A percentile compares a stretch with the other conserved stretches of the same genome.
Evolutionary conservation across 352 stramenopile species (phyloP).

Genomic region (Phytophthora tubulina): DNA sequence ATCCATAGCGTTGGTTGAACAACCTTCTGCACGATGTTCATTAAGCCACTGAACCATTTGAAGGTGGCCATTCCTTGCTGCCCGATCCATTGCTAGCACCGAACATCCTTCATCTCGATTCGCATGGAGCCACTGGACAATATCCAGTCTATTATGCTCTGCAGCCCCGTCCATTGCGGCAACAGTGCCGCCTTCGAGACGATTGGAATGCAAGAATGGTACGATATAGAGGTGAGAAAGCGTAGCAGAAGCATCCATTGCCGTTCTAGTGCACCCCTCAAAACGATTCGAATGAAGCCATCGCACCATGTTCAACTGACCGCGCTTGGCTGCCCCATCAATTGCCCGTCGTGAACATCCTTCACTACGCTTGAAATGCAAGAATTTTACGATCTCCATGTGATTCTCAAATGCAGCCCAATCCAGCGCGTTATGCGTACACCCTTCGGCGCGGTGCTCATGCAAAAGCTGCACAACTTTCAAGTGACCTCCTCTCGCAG

Average conservation of each 20-base stretch:
- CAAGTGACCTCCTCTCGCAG: conserved; percentile 30
- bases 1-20: conserved; percentile 35
- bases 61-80: conserved; percentile 33
- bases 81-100: conserved; percentile 39
- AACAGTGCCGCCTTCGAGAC: conserved; percentile 35
- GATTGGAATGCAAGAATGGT: conserved; percentile 43
- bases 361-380: conserved; percentile 38
- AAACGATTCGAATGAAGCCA: conserved; percentile 38
- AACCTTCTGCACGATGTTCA: conserved; percentile 35
- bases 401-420: conserved; percentile 34
- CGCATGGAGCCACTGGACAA: conserved; percentile 41
- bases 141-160: conserved; percentile 23
- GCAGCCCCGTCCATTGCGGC: conserved; percentile 41
- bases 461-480: conserved; percentile 41
- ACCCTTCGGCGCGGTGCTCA: conserved; percentile 37
- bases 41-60: conserved; percentile 39
- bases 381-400: conserved; percentile 35
- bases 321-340: conserved; percentile 36
- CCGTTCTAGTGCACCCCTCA: conserved; percentile 34
- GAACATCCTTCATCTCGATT: conserved; percentile 45
- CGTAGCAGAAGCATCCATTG: conserved; percentile 44
- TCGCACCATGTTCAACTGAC: conserved; percentile 33
- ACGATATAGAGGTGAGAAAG: conserved; percentile 41
- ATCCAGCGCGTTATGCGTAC: conserved; percentile 45
- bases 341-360: conserved; percentile 39